Conservation (phyloP, 495 filamentous ascomycete species). For the Podospora tetraspora region DNA sequence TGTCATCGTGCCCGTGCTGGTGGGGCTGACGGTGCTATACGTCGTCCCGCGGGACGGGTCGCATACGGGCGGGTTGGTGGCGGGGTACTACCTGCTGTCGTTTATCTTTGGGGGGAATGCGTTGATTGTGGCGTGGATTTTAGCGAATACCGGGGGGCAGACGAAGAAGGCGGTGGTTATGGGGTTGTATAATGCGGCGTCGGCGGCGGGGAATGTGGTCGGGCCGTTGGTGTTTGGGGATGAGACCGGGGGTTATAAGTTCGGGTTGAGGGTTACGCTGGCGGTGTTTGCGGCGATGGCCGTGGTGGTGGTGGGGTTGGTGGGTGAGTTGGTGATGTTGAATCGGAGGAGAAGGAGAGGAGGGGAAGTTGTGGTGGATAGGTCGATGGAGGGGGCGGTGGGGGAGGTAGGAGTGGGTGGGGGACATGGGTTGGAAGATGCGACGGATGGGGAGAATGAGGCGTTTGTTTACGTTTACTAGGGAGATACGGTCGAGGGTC, state of each 20-base stretch:
- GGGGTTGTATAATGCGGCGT: conserved; percentile 56
- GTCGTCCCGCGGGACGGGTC: conserved; percentile 40
- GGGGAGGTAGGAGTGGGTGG: neutral
- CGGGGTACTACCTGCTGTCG: conserved; percentile 57
- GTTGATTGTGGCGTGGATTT: conserved; percentile 44
- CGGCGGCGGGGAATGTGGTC: conserved; percentile 61
- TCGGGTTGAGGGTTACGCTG: conserved; percentile 50
- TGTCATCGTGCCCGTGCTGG: conserved; percentile 52
- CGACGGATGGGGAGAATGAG: neutral
- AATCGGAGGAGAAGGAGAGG: conserved; percentile 48
- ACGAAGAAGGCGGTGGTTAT: conserved; percentile 61
- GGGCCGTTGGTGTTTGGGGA: conserved; percentile 61
- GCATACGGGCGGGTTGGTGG: conserved; percentile 43
- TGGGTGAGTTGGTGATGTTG: conserved; percentile 46
- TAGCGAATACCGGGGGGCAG: conserved; percentile 62
- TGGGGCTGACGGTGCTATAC: conserved; percentile 53
- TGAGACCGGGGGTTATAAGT: conserved; percentile 53
- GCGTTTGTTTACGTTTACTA: neutral
- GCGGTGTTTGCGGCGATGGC: conserved; percentile 53
- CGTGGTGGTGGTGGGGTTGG: conserved; percentile 46
- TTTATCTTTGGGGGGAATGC: conserved; percentile 55
- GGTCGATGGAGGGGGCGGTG: too few species aligned
- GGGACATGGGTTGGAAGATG: neutral
- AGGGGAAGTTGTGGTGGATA: conserved; percentile 36
- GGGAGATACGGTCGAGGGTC: neutral